Percentiles rank a stretch among this genome's conserved stretches.
phyloP scores from a whole-genome alignment of 306 rosid genomes.

The Citrullus amarus region DNA sequence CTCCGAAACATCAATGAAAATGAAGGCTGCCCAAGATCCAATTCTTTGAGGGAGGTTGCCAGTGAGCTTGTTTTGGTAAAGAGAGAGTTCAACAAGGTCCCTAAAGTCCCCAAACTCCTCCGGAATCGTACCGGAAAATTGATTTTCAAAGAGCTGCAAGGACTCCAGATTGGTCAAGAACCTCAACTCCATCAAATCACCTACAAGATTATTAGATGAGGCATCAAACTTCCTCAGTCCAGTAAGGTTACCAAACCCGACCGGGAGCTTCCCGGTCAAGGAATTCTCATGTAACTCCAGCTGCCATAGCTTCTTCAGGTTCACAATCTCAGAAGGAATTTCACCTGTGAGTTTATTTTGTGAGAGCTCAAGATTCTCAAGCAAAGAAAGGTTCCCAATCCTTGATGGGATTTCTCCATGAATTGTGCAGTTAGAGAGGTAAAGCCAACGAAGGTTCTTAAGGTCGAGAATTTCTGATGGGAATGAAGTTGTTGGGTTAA shows the following conservation, averaged over 20 bases:
- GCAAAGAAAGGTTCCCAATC: constrained; percentile 60
- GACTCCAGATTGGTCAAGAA: constrained; percentile 36
- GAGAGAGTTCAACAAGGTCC: constrained; percentile 33
- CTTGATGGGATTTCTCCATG: constrained; percentile 42
- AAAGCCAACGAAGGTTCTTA: constrained; percentile 58
- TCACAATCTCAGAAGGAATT: constrained; percentile 47
- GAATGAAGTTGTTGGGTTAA: constrained; percentile 26
- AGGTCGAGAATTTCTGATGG: constrained; percentile 51
- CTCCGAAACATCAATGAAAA: constrained; percentile 66
- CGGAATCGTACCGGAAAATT: constrained; percentile 50
- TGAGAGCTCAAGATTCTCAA: constrained; percentile 56
- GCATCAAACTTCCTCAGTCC: constrained; percentile 46
- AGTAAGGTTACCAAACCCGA: constrained; percentile 56
- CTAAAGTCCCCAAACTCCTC: constrained; percentile 52
- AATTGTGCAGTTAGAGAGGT: constrained; percentile 60
- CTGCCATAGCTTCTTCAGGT: constrained; percentile 37
- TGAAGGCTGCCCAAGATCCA: constrained; percentile 42
- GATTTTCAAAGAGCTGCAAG: constrained; percentile 48
- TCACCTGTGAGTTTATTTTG: constrained; percentile 42
- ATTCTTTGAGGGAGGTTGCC: constrained; percentile 65
- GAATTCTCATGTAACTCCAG: constrained; percentile 54
- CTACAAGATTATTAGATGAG: constrained; percentile 44
- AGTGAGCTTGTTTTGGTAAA: constrained; percentile 45
- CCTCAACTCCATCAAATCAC: constrained; percentile 53
- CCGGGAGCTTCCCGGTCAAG: constrained; percentile 46